Evolutionary conservation across 345 rosid species (phyloP), one percentile per base, ranked within the genome.

Genomic region (Hibiscus syriacus): DNA sequence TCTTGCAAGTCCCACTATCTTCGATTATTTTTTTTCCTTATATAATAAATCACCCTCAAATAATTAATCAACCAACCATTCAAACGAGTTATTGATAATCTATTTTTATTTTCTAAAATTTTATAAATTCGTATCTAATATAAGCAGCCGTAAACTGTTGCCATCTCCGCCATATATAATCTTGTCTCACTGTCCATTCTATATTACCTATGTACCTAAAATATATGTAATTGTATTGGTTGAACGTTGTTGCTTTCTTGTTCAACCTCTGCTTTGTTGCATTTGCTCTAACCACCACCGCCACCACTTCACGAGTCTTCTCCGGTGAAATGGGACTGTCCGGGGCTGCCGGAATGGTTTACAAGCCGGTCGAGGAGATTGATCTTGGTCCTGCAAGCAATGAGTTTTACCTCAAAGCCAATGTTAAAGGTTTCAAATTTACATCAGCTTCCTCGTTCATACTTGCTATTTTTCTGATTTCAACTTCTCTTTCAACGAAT

Each of bases 401-500:
- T 48, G 80, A 88, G 36, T 11, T 34, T 43, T 88, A 88, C 43
- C 55, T 83, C 68, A 72, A 48, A 67, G 86, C 95, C 67, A 81
- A 81, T 63, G 91, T 84, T 48, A 86, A 86, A 88, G 93, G 93
- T 87, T 20, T 30, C 10, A 53, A 53, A 1, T 67, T 25, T 29
- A 25, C 41, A 7, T 66, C 17, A n/a, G 30, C 23, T 48, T 48
- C 4, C 13, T 34, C 38, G 7, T 45, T 55, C 58, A 9, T 29
- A 6, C 53, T 52, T 46, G 36, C 3, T 27, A 11, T 55, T 17
- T 17, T 13, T 58, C 6, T 27, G 16, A 14, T 6, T 26, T 27
- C 58, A 25, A 55, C 10, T 16, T 8, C 29, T 29, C 62, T 17
- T 26, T 14, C 10, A 55, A 25, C 58, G 25, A 4, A 0, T 26